Conservation (phyloP, 2,329 filamentous ascomycete species). For the Fusarium fujikuroi region DNA sequence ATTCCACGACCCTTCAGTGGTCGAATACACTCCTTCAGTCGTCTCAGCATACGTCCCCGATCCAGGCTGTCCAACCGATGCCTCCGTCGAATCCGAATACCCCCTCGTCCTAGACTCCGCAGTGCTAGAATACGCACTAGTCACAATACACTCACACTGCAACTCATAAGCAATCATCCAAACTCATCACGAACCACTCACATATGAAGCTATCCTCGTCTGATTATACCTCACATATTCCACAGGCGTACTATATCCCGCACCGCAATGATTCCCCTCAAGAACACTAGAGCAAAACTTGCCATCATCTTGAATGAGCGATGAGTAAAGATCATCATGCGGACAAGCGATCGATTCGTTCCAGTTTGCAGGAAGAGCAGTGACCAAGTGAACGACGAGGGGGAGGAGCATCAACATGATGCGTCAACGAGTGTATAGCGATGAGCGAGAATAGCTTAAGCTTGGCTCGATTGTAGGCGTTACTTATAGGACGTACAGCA, state of each 20-base stretch:
- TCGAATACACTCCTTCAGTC: background rate
- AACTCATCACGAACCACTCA: slow-evolving; percentile 25
- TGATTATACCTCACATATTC: slow-evolving; percentile 46
- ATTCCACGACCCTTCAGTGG: background rate
- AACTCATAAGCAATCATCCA: background rate
- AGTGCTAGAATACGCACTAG: background rate
- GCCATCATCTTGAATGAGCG: slow-evolving; percentile 41
- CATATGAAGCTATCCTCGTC: slow-evolving; percentile 47
- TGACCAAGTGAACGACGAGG: slow-evolving; percentile 9
- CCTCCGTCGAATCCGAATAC: slow-evolving; percentile 8
- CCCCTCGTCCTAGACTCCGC: background rate
- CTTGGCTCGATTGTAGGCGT: slow-evolving; percentile 5
- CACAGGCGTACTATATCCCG: slow-evolving; percentile 43
- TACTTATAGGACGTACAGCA: slow-evolving; percentile 32
- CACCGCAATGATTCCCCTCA: slow-evolving; percentile 34
- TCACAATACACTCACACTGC: slow-evolving; percentile 46
- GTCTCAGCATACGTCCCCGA: slow-evolving; percentile 17
- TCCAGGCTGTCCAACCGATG: slow-evolving; percentile 9
- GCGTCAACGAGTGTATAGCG: slow-evolving; percentile 27
- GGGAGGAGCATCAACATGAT: slow-evolving; percentile 39
- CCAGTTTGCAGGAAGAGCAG: slow-evolving; percentile 29
- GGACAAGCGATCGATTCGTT: slow-evolving; percentile 39
- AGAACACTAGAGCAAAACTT: slow-evolving; percentile 48
- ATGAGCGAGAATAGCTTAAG: background rate
- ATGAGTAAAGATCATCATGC: slow-evolving; percentile 47